Percentiles rank a stretch among this genome's conserved stretches.
Conservation (phyloP, 1,284 basidiomycete species). For the Leucoagaricus sp. region DNA sequence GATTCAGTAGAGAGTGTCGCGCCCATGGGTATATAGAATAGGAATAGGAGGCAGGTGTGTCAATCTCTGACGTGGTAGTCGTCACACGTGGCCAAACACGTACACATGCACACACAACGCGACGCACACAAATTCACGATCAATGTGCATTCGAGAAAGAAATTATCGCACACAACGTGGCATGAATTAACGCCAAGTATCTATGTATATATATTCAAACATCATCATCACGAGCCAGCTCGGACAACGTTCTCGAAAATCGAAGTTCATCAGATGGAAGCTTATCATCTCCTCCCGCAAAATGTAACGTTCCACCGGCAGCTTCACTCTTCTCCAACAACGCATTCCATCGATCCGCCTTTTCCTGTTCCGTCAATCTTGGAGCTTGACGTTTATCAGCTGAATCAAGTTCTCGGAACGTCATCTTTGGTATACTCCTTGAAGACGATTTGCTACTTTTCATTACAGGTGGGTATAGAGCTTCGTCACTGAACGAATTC, state of each 20-base stretch:
- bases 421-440: constrained; percentile 24
- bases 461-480: constrained; percentile 12
- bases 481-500: constrained; percentile 7
- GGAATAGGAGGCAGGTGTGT: constrained; percentile 2
- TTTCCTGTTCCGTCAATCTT: constrained; percentile 60
- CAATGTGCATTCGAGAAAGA: too few species aligned
- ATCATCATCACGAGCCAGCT: constrained; percentile 15
- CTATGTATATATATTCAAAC: too few species aligned
- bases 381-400: constrained; percentile 17
- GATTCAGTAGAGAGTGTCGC: constrained; percentile 46
- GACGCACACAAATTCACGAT: too few species aligned
- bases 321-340: constrained; percentile 59
- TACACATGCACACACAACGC: constrained; percentile 25
- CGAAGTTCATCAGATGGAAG: constrained; percentile 12
- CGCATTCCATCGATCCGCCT: constrained; percentile 69
- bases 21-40: constrained; percentile 40
- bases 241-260: constrained; percentile 14
- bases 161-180: too few species aligned
- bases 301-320: constrained; percentile 70
- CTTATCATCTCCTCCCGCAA: constrained; percentile 14
- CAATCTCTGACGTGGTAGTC: constrained; percentile 23
- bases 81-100: constrained; percentile 22
- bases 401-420: constrained; percentile 49
- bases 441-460: not conserved
- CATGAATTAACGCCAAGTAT: too few species aligned